Base-by-base conservation (phyloP, 1,284 basidiomycete genomes). In the Pisolithus thermaeus region DNA sequence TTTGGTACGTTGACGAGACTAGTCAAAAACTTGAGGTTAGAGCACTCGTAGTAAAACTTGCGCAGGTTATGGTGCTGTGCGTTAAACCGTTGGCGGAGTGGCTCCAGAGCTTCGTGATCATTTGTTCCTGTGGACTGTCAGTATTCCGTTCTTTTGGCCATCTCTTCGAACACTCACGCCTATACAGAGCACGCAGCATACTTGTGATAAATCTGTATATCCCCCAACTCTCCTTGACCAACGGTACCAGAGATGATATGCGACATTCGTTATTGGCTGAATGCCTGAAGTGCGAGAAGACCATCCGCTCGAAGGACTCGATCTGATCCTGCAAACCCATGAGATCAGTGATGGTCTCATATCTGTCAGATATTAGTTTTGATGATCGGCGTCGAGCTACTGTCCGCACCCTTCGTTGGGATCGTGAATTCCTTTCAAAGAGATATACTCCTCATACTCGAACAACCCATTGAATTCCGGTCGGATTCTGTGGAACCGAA, bases 31-130 rank as follows among this genome's bases (percentile, higher is more conserved):
- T 96, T 97, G 59, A 97, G 80, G 70, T 97, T 97, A 16, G 92
- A 95, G 66, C 94, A 97, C 67, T 97, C 94, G 67, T 97, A 97
- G 74, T 97, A 97, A 73, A 96, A 97, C 67, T 94, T 92, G 56
- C 94, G 85, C 7, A 97, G 78, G 59, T 83, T 87, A 64, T 92
- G 86, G 64, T 97, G 94, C 62, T 97, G 94, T 35, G 87, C 78
- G 59, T 82, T 85, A 72, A 88, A 97, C 44, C 94, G 83, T 62
- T 90, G 81, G 46, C 86, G 81, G 20, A 97, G 73, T 1, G 92
- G 92, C 61, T 92, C 88, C 54, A 97, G 71, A 3, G 87, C 92
- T 49, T 97, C 94, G 38, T 78, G 75, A 54, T 90, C 89, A 62
- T 91, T 91, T 22, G 92, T 94, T 59, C 90, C 92, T 94, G 62